These are phyloP conservation scores for Leucosporidium scottii DNA, from an alignment of 768 basidiomycete genomes.

Conservation along the genomic window DNA sequence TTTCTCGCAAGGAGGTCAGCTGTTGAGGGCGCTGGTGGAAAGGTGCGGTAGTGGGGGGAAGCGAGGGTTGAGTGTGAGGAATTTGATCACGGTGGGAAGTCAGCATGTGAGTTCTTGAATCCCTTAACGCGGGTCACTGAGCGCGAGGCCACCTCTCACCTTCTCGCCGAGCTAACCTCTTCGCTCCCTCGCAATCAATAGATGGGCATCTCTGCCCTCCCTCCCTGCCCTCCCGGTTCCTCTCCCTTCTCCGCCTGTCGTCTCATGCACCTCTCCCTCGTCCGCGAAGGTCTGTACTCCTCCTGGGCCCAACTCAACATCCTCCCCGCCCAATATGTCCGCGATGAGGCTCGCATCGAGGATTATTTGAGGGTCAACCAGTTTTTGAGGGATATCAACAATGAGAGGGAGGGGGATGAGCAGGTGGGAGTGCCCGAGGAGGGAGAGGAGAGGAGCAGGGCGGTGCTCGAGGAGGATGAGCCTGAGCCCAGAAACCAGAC, in stretches of 20 bases:
- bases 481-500: constrained; percentile 23
- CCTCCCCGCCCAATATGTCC: constrained; percentile 44
- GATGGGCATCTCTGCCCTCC: constrained; percentile 43
- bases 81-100: constrained; percentile 44
- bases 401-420: constrained; percentile 37
- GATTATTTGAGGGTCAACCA: constrained; percentile 40
- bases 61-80: constrained; percentile 36
- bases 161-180: not conserved
- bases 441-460: too few species aligned
- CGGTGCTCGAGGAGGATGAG: not conserved
- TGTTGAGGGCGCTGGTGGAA: constrained; percentile 44
- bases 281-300: constrained; percentile 31
- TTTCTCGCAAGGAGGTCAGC: constrained; percentile 46
- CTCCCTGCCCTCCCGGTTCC: constrained; percentile 42
- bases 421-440: constrained; percentile 15
- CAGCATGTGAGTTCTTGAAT: constrained; percentile 31
- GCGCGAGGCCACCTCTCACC: not conserved
- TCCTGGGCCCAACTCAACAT: constrained; percentile 33
- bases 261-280: constrained; percentile 32
- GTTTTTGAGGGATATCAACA: constrained; percentile 43
- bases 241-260: constrained; percentile 23
- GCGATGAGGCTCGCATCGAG: constrained; percentile 43
- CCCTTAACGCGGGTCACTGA: too few species aligned
- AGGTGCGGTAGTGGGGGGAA: constrained; percentile 34
- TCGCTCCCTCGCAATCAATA: constrained; percentile 16